Percentiles rank a stretch among this genome's conserved stretches.
Evolutionary conservation across 768 basidiomycete genomes (phyloP).

Genomic region (Mycena alexandri): DNA sequence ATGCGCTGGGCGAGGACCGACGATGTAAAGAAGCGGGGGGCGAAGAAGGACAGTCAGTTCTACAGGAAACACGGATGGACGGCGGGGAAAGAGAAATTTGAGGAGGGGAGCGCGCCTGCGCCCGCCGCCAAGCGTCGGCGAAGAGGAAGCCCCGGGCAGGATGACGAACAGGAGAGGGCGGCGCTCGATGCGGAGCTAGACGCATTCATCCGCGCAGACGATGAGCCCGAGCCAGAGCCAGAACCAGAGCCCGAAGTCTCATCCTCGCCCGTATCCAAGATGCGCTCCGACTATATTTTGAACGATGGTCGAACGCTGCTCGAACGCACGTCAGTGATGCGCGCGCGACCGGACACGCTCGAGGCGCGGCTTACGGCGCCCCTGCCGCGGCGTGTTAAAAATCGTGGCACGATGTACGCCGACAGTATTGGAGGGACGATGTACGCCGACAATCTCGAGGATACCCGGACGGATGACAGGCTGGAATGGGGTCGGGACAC

Average conservation of each 20-base stretch:
- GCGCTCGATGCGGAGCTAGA: constrained; percentile 78
- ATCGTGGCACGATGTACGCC: constrained; percentile 41
- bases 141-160: constrained; percentile 51
- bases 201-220: constrained; percentile 69
- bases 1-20: constrained; percentile 83
- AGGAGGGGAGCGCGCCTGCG: constrained; percentile 43
- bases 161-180: constrained; percentile 53
- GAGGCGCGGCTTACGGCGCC: constrained; percentile 61
- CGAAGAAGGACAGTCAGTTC: constrained; percentile 79
- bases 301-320: constrained; percentile 64
- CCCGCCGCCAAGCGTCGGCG: constrained; percentile 52
- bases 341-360: constrained; percentile 53
- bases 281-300: constrained; percentile 75
- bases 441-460: constrained; percentile 40
- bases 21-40: constrained; percentile 85
- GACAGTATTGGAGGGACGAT: constrained; percentile 38
- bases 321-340: constrained; percentile 66
- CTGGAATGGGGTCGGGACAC: constrained; percentile 28
- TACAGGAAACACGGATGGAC: constrained; percentile 78
- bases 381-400: constrained; percentile 57
- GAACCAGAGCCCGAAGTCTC: constrained; percentile 34
- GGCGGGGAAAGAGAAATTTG: constrained; percentile 72
- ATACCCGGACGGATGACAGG: constrained; percentile 31
- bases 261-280: constrained; percentile 68
- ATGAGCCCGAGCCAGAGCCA: constrained; percentile 41